Conservation (phyloP, 1,139 yeast genomes). For the Taphrina flavorubra region DNA sequence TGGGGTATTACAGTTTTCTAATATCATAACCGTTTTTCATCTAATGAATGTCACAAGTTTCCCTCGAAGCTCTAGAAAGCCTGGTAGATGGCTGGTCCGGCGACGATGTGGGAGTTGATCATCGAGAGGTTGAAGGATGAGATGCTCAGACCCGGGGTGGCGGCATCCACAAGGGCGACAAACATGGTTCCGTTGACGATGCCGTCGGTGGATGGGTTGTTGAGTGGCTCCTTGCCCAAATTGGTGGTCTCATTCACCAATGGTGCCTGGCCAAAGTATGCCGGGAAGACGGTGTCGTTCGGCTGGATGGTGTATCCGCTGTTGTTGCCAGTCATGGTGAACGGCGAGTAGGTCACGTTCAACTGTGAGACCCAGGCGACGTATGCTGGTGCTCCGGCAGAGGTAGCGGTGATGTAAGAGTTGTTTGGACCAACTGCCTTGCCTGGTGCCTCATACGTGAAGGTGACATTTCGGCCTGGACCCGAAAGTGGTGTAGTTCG, state of each 20-base stretch:
- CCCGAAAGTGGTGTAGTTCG: slow-evolving; percentile 42
- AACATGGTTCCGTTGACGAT: slow-evolving; percentile 44
- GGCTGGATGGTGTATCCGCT: slow-evolving; percentile 43
- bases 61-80: slow-evolving; percentile 29
- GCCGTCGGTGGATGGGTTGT: slow-evolving; percentile 30
- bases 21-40: neutral
- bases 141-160: slow-evolving; percentile 37
- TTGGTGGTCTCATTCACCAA: slow-evolving; percentile 25
- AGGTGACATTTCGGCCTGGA: slow-evolving; percentile 51
- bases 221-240: slow-evolving; percentile 25
- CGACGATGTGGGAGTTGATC: slow-evolving; percentile 44
- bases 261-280: slow-evolving; percentile 34
- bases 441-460: slow-evolving; percentile 89
- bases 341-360: slow-evolving; percentile 43
- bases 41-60: neutral
- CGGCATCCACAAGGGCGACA: slow-evolving; percentile 42
- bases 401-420: slow-evolving; percentile 59
- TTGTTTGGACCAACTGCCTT: slow-evolving; percentile 83
- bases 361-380: slow-evolving; percentile 45
- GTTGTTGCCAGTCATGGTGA: slow-evolving; percentile 37
- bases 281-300: slow-evolving; percentile 40
- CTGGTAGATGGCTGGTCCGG: slow-evolving; percentile 44
- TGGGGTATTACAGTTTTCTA: neutral
- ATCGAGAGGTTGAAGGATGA: slow-evolving; percentile 42
- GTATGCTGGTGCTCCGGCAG: slow-evolving; percentile 42